phyloP scores from a whole-genome alignment of 225 moss, liverwort and hornwort species.

The Sphagnum contortum region DNA sequence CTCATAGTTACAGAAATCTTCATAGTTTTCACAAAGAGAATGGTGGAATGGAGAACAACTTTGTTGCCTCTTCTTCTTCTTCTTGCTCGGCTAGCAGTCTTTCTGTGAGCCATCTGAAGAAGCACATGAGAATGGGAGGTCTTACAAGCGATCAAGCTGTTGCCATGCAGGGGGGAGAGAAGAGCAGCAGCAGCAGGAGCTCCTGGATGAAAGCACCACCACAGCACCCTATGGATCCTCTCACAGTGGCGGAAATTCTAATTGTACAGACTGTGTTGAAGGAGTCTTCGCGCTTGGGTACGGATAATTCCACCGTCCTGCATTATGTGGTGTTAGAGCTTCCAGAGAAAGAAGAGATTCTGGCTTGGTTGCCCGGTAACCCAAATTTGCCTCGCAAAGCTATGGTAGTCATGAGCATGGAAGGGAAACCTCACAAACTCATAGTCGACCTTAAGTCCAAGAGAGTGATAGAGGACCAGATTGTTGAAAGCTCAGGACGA shows the following conservation, averaged over 20 bases:
- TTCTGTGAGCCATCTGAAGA: no score
- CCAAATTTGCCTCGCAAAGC: slow-evolving; percentile 32
- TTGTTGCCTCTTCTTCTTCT: no score
- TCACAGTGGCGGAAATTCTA: slow-evolving; percentile 28
- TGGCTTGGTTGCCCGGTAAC: slow-evolving; percentile 23
- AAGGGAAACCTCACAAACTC: slow-evolving; percentile 16
- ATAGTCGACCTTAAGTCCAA: slow-evolving; percentile 26
- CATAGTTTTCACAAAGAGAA: no score
- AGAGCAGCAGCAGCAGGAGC: no score
- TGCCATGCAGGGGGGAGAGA: no score
- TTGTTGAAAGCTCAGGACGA: slow-evolving; percentile 19
- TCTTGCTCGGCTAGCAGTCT: no score
- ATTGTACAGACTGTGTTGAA: slow-evolving; percentile 23
- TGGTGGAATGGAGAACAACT: no score
- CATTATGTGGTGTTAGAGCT: slow-evolving; percentile 24
- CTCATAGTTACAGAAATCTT: no score
- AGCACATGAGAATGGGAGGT: no score
- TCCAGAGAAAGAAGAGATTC: slow-evolving; percentile 42
- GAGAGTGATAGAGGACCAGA: slow-evolving; percentile 12
- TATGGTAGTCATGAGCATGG: slow-evolving; percentile 15
- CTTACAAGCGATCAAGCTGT: no score
- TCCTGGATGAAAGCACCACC: background rate
- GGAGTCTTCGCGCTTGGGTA: slow-evolving; percentile 31
- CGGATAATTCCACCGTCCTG: slow-evolving; percentile 7
- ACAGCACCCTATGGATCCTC: slow-evolving; percentile 50